Evolutionary conservation across 345 rosid species (phyloP).

Genomic region (Turritis glabra): DNA sequence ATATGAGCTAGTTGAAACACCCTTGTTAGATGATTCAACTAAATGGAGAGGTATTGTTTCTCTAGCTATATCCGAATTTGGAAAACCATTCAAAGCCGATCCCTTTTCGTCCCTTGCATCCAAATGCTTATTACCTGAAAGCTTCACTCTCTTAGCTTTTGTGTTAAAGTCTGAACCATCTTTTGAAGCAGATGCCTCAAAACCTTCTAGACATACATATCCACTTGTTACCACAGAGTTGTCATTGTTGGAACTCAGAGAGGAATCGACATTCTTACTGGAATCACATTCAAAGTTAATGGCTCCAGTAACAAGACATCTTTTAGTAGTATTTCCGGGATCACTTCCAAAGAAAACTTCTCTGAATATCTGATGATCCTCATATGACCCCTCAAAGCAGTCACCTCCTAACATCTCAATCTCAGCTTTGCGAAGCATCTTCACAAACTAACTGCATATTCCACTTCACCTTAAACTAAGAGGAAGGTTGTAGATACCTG

Average conservation of each 20-base stretch:
- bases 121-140: conserved; percentile 40
- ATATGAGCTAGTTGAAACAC: conserved; percentile 57
- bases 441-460: conserved; percentile 36
- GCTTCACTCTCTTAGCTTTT: conserved; percentile 51
- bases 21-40: conserved; percentile 65
- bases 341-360: conserved; percentile 58
- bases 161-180: conserved; percentile 43
- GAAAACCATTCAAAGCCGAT: conserved; percentile 24
- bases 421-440: conserved; percentile 41
- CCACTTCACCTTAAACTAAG: conserved; percentile 18
- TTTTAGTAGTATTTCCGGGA: conserved; percentile 42
- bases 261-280: conserved; percentile 43
- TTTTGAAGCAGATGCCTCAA: conserved; percentile 38
- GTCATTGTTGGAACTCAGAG: conserved; percentile 55
- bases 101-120: conserved; percentile 32
- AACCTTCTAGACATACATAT: conserved; percentile 39
- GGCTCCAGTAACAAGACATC: conserved; percentile 51
- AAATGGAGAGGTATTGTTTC: conserved; percentile 47
- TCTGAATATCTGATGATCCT: conserved; percentile 56
- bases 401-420: conserved; percentile 45
- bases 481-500: conserved; percentile 24
- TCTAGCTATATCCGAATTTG: conserved; percentile 34
- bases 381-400: conserved; percentile 61
- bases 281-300: conserved; percentile 50
- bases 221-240: conserved; percentile 64